phyloP scores from a whole-genome alignment of 73 alveolate genomes.

The Paramecium pentaurelia region DNA sequence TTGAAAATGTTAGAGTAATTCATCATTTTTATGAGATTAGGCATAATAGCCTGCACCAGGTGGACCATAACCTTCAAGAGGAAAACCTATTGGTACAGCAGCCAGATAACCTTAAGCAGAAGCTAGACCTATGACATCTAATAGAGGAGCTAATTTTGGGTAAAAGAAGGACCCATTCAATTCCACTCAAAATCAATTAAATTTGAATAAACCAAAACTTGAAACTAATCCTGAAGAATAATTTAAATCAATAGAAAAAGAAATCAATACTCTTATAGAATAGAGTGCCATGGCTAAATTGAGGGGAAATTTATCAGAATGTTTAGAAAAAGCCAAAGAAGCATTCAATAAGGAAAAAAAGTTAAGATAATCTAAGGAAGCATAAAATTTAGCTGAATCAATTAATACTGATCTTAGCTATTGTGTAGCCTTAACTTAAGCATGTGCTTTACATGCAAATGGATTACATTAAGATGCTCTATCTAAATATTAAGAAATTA shows the following conservation, averaged over 20 bases:
- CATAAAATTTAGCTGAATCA: constrained; percentile 70
- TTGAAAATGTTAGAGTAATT: neutral
- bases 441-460: constrained; percentile 74
- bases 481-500: constrained; percentile 44
- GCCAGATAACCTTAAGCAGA: constrained; percentile 18
- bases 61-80: constrained; percentile 31
- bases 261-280: constrained; percentile 70
- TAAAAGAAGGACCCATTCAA: neutral
- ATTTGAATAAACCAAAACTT: constrained; percentile 16
- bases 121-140: constrained; percentile 48
- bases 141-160: constrained; percentile 41
- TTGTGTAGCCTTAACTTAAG: constrained; percentile 73
- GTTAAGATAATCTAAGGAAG: constrained; percentile 74
- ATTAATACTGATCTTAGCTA: constrained; percentile 79
- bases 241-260: constrained; percentile 74
- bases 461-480: constrained; percentile 56
- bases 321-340: constrained; percentile 79
- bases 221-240: constrained; percentile 69
- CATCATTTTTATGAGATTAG: neutral
- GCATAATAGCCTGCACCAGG: constrained; percentile 15
- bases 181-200: neutral
- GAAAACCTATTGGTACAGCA: neutral
- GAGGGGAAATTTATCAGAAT: constrained; percentile 66
- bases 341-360: constrained; percentile 81
- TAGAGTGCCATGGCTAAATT: constrained; percentile 70